A percentile compares a stretch with the other conserved stretches of the same genome.
Evolutionary conservation across 208 protist genomes (phyloP).

Genomic region (Porcisia deanei): DNA sequence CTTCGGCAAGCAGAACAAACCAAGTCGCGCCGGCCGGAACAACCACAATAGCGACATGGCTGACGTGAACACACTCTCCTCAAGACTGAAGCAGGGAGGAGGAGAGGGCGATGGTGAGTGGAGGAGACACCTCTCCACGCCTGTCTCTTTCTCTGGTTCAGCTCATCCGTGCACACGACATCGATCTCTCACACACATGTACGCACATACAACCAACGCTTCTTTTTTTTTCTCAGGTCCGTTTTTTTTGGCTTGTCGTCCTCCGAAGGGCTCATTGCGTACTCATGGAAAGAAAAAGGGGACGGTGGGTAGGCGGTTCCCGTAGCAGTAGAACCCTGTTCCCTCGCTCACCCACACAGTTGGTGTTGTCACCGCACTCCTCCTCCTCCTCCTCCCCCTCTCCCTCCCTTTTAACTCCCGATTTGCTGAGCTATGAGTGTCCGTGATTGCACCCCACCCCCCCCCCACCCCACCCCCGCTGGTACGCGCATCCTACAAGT

Average conservation of each 20-base stretch:
- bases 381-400: no score
- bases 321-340: no score
- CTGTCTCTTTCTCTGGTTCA: neutral
- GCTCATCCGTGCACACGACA: neutral
- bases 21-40: neutral
- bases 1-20: slow-evolving; percentile 27
- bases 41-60: neutral
- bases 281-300: neutral
- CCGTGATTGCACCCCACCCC: no score
- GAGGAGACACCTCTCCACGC: neutral
- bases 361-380: no score
- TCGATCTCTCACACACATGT: neutral
- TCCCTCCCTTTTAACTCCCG: no score
- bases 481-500: no score
- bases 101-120: neutral
- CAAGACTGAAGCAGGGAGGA: neutral
- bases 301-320: no score
- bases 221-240: neutral
- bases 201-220: neutral
- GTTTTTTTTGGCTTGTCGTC: neutral
- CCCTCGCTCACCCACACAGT: no score
- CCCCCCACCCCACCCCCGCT: no score
- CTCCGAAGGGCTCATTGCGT: neutral
- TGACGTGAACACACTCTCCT: neutral
- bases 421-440: no score